Evolutionary conservation across 139 green algal species (phyloP), one percentile per base, ranked within the genome.

Genomic region (Choricystis sp.): DNA sequence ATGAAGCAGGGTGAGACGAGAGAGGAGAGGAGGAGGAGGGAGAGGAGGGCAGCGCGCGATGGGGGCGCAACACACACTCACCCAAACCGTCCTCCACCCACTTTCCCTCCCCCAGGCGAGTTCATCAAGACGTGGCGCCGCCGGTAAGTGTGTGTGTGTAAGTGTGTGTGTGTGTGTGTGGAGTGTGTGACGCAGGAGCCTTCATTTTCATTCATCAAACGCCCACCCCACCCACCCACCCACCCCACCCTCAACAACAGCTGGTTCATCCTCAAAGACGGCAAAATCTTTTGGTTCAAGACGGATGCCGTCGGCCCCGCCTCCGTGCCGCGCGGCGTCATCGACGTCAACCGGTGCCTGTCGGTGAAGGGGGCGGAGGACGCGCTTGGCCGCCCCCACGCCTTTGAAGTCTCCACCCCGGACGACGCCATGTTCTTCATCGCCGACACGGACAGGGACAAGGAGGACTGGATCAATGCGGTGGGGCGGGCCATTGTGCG

Each of bases 391-490:
- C 93, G 88, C 76, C 83, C 87, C 0, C 79, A 90, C 70, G 86
- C 90, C 0, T 99, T 99, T 79, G 94, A 99, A 77, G 87, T 99
- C 59, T 88, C 82, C 20, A 97, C 86, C 3, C 73, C 73, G 19
- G 70, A 84, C 2, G 74, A 78, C 56, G 68, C 57, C 72, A 92
- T 95, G 82, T 97, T 87, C 73, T 96, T 96, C 78, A 91, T 95
- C 27, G 49, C 71, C 20, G 29, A 70, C 64, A 26, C 23, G 24
- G 57, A 68, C 21, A 73, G 85, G 72, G 88, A 96, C 30, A 97
- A 97, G 77, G 94, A 99, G 78, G 91, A 98, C 64, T 99, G 94
- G 94, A 98, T 99, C 65, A 98, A 96, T 69, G 80, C 88, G 19
- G 87, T 99, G 26, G 94, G 94, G 2, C 72, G 85, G 2, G 89